A percentile compares a stretch with the other conserved stretches of the same genome.
phyloP scores from a whole-genome alignment of 2,329 filamentous ascomycete species.

The Diaporthe citrichinensis region DNA sequence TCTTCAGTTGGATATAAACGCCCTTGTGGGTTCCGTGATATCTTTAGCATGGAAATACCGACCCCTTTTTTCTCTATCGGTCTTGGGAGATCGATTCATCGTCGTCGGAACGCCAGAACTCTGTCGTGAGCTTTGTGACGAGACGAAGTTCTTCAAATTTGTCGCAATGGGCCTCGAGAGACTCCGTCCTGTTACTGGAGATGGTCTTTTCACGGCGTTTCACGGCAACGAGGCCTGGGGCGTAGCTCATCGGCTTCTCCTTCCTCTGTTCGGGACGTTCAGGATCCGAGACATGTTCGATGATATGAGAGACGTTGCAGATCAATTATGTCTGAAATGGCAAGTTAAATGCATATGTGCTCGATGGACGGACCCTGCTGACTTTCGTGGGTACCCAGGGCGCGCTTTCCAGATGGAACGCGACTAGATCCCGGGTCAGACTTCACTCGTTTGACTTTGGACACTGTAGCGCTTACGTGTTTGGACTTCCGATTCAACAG shows the following conservation, averaged over 20 bases:
- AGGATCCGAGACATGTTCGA: constrained; percentile 51
- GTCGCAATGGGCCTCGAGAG: constrained; percentile 35
- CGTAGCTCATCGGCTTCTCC: constrained; percentile 9
- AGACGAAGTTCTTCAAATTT: constrained; percentile 44
- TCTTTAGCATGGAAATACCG: constrained; percentile 5
- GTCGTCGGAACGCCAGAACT: constrained; percentile 43
- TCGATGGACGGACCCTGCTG: neutral
- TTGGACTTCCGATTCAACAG: constrained; percentile 23
- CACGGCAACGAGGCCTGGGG: constrained; percentile 38
- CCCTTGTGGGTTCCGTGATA: constrained; percentile 19
- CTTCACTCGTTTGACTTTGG: constrained; percentile 1
- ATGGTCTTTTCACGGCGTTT: constrained; percentile 42
- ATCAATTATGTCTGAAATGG: constrained; percentile 11
- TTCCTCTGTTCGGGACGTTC: constrained; percentile 7
- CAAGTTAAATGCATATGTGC: neutral
- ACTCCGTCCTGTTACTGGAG: constrained; percentile 14
- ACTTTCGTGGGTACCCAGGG: neutral
- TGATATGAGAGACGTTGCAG: constrained; percentile 55
- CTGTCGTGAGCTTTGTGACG: constrained; percentile 45
- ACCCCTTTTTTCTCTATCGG: constrained; percentile 9
- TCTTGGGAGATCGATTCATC: constrained; percentile 13
- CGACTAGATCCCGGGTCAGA: neutral
- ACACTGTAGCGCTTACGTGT: neutral
- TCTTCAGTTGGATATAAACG: constrained; percentile 12
- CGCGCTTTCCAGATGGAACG: neutral